These are phyloP conservation scores for Gynochthodes officinalis DNA, from an alignment of 257 asterid species.

Conservation along the genomic window DNA sequence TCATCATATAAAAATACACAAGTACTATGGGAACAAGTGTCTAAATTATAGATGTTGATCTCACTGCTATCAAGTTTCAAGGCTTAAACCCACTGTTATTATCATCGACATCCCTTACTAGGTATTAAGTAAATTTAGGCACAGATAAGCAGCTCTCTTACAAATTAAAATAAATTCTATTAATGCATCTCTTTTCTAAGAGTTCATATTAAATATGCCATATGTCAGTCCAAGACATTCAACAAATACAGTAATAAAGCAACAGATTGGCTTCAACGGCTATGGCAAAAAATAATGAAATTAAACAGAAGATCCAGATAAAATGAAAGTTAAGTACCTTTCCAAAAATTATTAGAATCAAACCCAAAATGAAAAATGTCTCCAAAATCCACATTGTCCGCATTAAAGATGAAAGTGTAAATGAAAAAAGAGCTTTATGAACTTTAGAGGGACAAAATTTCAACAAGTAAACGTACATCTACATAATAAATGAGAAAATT, in stretches of 20 bases:
- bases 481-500: conserved; percentile 2
- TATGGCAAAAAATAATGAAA: neutral
- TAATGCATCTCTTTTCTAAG: neutral
- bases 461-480: neutral
- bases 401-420: neutral
- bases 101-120: neutral
- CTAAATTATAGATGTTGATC: neutral
- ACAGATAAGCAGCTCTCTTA: neutral
- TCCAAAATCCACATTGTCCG: conserved; percentile 30
- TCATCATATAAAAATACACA: neutral
- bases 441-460: neutral
- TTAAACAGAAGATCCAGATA: neutral
- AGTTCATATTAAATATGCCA: too few species aligned
- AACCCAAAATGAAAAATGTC: conserved; percentile 16
- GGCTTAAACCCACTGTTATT: neutral
- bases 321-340: conserved; percentile 13
- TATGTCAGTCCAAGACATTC: neutral
- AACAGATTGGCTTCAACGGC: neutral
- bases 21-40: neutral
- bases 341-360: conserved; percentile 18
- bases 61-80: neutral
- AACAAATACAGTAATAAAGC: neutral
- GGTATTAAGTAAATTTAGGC: neutral
- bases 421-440: neutral
- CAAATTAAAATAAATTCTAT: neutral